Conservation (phyloP, 352 stramenopile species). For the Phytophthora cactorum region DNA sequence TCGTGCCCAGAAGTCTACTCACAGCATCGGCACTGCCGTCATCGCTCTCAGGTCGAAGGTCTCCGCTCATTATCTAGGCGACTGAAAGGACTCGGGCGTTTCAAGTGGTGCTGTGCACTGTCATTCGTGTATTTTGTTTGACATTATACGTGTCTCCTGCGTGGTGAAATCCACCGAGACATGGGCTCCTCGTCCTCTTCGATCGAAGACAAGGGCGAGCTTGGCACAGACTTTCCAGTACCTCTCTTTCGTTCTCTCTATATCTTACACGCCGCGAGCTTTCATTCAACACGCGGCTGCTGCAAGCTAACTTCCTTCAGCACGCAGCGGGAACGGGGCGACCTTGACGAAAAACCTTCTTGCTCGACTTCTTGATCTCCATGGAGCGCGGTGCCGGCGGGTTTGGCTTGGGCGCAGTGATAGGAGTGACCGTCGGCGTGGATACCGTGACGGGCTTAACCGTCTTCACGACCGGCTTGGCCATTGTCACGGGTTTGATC, state of each 20-base stretch:
- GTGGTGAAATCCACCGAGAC: no score
- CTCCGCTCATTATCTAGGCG: conserved; percentile 27
- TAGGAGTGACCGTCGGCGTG: conserved; percentile 5
- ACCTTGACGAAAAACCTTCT: conserved; percentile 48
- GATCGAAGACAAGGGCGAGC: conserved; percentile 33
- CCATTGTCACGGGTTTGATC: conserved; percentile 1
- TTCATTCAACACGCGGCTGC: conserved; percentile 29
- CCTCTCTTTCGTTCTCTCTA: conserved; percentile 16
- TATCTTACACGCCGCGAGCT: conserved; percentile 38
- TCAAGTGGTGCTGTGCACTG: conserved; percentile 26
- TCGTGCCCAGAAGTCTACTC: conserved; percentile 39
- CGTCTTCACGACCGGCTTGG: conserved; percentile 7
- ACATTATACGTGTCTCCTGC: conserved; percentile 27
- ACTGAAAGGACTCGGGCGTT: conserved; percentile 25
- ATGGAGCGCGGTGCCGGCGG: conserved; percentile 27
- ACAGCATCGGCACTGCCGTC: conserved; percentile 33
- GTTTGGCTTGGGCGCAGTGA: conserved; percentile 11
- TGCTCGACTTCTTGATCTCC: conserved; percentile 48
- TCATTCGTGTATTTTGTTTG: conserved; percentile 32
- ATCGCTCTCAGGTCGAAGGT: conserved; percentile 30
- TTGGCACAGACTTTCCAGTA: conserved; percentile 3
- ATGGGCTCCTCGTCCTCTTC: conserved; percentile 33
- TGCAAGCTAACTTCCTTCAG: conserved; percentile 13
- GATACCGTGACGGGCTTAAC: conserved; percentile 2
- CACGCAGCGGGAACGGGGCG: conserved; percentile 26